A percentile compares a stretch with the other conserved stretches of the same genome.
These are phyloP conservation scores for Areca catechu DNA, from an alignment of 176 grass and related monocot genomes.

Conservation along the genomic window DNA sequence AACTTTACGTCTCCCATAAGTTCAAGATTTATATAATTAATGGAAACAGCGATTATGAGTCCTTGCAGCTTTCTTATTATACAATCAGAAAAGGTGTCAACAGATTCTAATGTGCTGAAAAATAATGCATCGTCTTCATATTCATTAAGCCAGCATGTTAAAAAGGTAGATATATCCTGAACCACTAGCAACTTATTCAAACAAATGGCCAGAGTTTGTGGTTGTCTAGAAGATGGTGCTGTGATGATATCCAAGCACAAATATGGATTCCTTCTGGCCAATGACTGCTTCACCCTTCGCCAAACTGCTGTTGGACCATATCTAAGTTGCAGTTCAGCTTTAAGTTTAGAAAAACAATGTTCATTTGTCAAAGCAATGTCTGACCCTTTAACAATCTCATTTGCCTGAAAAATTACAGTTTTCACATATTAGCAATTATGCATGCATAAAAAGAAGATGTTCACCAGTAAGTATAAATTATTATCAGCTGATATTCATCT, in stretches of 20 bases:
- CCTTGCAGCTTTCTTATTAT: slow-evolving; percentile 56
- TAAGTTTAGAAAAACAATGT: slow-evolving; percentile 29
- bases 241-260: slow-evolving; percentile 33
- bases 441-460: no score
- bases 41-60: slow-evolving; percentile 62
- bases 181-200: slow-evolving; percentile 51
- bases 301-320: slow-evolving; percentile 24
- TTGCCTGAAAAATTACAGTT: slow-evolving; percentile 64
- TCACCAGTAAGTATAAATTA: no score
- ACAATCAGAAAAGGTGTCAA: slow-evolving; percentile 50
- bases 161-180: slow-evolving; percentile 46
- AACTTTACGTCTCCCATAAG: slow-evolving; percentile 65
- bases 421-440: no score
- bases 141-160: slow-evolving; percentile 42
- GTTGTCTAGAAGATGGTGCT: slow-evolving; percentile 33
- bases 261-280: slow-evolving; percentile 47
- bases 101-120: slow-evolving; percentile 65
- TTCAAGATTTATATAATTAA: slow-evolving; percentile 76
- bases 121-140: slow-evolving; percentile 39
- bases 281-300: slow-evolving; percentile 37
- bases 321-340: slow-evolving; percentile 35
- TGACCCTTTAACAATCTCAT: slow-evolving; percentile 51
- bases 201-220: slow-evolving; percentile 27
- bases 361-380: slow-evolving; percentile 32
- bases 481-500: no score